Percentiles rank a stretch among this genome's conserved stretches.
phyloP scores from a whole-genome alignment of 495 filamentous ascomycete genomes.

The Bacidia rubella region DNA sequence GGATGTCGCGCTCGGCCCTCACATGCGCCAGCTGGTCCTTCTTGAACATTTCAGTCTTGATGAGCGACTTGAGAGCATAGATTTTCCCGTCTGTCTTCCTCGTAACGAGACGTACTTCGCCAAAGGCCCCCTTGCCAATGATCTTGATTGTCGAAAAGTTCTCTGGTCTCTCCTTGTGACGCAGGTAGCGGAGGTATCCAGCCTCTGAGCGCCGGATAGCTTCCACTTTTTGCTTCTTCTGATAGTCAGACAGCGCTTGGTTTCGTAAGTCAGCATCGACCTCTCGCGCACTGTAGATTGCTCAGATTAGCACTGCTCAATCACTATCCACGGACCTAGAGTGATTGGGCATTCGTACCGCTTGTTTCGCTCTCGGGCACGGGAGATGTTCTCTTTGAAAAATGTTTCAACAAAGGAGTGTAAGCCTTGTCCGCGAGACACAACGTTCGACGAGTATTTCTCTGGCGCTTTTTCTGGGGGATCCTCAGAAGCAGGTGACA shows the following conservation, averaged over 20 bases:
- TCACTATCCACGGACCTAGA: conserved; percentile 2
- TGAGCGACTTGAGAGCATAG: conserved; percentile 93
- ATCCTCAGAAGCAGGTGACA: conserved; percentile 34
- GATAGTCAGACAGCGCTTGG: conserved; percentile 53
- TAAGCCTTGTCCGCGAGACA: conserved; percentile 52
- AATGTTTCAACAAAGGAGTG: conserved; percentile 60
- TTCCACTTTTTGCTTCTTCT: conserved; percentile 65
- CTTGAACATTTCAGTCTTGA: conserved; percentile 99
- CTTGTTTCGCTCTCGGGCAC: conserved; percentile 80
- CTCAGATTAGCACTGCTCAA: not conserved
- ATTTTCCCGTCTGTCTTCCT: conserved; percentile 94
- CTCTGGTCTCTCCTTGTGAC: conserved; percentile 77
- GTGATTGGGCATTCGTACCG: conserved; percentile 41
- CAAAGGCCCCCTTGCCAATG: conserved; percentile 97
- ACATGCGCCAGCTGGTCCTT: conserved; percentile 99
- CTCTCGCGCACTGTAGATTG: conserved; percentile 58
- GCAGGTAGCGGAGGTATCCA: conserved; percentile 82
- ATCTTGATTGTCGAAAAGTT: conserved; percentile 95
- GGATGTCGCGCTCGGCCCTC: conserved; percentile 90
- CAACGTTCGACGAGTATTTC: conserved; percentile 65
- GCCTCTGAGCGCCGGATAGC: conserved; percentile 72
- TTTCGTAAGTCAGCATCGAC: conserved; percentile 72
- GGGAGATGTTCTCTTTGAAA: conserved; percentile 91
- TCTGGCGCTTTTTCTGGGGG: conserved; percentile 61
- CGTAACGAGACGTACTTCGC: conserved; percentile 93